Base-by-base conservation (phyloP, 306 rosid genomes). In the Quercus rubra region DNA sequence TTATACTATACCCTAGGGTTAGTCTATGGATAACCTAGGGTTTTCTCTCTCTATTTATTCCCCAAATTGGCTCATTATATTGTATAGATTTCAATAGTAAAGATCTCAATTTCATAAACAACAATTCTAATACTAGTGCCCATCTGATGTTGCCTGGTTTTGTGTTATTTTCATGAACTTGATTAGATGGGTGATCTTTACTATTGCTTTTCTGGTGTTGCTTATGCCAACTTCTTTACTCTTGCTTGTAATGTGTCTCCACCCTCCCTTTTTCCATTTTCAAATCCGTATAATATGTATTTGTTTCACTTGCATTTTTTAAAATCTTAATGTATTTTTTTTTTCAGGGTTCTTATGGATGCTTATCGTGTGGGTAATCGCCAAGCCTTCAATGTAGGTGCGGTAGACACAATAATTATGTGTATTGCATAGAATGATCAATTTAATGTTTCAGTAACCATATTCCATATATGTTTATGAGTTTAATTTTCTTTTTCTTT, bases 311-410 rank as follows among this genome's bases (percentile, higher is more conserved):
- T 56, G 67, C 20, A 8, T 64, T 79, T 69, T 2, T 5, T 51
- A 20, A 58, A 43, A 71, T 23, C 14, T 11, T 20, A 69, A 59
- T 51, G 28, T 15, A 17, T 6, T 81, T 14, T 62, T 74, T 63
- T 75, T 77, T 71, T 71, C 83, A 92, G 99, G 88, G 99, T 95
- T 73, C 88, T 92, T 25, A 56, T 91, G 76, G 98, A 92, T 86
- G 93, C 97, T 41, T 87, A 92, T 81, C 96, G 94, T n/a, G 38
- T 75, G 23, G 97, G 92, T 9, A 92, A 92, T 82, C 93, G 99
- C 14, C 75, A 81, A 78, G 82, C 97, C 75, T 95, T 95, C 83
- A 93, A 95, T 80, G 87, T 76, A 83, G 99, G 99, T 95, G 83
- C n/a, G 74, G n/a, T 14, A 54, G 57, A 23, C 74, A 52, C 33